Percentiles rank a stretch among this genome's conserved stretches.
Evolutionary conservation across 495 filamentous ascomycete species (phyloP).

Genomic region (Aspergillus heteromorphus): DNA sequence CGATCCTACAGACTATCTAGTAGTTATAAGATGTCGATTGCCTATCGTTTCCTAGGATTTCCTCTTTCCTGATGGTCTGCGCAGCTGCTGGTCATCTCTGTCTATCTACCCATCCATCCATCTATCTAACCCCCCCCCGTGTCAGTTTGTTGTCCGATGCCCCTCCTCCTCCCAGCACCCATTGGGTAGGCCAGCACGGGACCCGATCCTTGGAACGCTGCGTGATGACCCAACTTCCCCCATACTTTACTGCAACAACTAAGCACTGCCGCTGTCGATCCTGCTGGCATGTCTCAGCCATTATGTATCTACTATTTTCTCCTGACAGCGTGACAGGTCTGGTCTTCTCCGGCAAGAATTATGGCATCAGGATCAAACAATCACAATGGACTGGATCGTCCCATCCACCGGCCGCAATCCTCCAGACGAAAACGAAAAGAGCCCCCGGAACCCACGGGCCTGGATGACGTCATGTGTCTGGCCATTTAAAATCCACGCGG

Average conservation of each 20-base stretch:
- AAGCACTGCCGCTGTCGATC: too few species aligned
- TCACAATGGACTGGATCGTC: too few species aligned
- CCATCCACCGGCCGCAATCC: too few species aligned
- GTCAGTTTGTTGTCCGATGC: conserved; percentile 4
- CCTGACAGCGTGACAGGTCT: too few species aligned
- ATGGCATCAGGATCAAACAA: too few species aligned
- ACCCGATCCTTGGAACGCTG: background rate
- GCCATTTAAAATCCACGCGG: background rate
- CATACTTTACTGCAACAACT: too few species aligned
- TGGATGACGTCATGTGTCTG: background rate
- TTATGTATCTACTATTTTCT: too few species aligned
- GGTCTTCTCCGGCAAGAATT: too few species aligned
- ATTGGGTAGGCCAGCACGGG: background rate
- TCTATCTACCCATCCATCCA: background rate
- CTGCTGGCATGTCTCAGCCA: too few species aligned
- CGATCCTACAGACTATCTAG: background rate
- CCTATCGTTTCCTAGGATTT: too few species aligned
- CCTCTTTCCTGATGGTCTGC: background rate
- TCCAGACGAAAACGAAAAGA: background rate
- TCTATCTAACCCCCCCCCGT: conserved; percentile 2
- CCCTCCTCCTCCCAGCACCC: background rate
- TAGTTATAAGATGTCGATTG: background rate
- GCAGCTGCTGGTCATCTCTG: background rate
- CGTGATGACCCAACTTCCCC: background rate
- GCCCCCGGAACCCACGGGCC: background rate